phyloP scores from a whole-genome alignment of 331 rosid genomes.

The Cydonia oblonga region DNA sequence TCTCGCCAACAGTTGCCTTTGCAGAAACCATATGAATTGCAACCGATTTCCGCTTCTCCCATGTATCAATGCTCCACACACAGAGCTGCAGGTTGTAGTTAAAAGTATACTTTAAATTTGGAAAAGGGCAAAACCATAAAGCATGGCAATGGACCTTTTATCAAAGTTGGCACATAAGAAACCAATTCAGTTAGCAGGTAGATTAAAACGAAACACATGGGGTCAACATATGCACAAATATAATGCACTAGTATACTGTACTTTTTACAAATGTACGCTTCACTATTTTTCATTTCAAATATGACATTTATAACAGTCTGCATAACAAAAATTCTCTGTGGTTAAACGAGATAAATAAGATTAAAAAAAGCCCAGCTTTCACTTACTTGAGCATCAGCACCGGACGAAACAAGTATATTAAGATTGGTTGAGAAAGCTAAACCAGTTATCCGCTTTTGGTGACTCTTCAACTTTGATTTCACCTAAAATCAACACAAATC shows the following conservation, averaged over 20 bases:
- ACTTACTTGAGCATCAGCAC: constrained; percentile 80
- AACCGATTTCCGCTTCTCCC: constrained; percentile 78
- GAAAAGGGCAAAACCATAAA: constrained; percentile 3
- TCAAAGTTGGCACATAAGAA: background rate
- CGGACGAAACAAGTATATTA: constrained; percentile 67
- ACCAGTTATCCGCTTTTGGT: constrained; percentile 68
- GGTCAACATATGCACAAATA: too few species aligned
- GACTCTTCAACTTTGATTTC: constrained; percentile 70
- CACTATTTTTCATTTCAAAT: too few species aligned
- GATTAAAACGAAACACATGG: background rate
- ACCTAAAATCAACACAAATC: constrained; percentile 32
- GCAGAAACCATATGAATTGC: constrained; percentile 53
- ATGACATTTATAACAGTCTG: background rate
- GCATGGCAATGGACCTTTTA: background rate
- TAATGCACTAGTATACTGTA: too few species aligned
- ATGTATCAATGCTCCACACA: constrained; percentile 74
- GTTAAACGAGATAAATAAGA: background rate
- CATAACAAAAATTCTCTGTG: background rate
- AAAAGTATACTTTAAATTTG: constrained; percentile 3
- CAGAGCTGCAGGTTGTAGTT: constrained; percentile 41
- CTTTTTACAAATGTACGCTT: too few species aligned
- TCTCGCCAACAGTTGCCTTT: constrained; percentile 58
- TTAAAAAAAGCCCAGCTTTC: background rate
- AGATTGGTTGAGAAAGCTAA: constrained; percentile 74
- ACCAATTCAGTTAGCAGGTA: background rate